These are phyloP conservation scores for Beauveria asiatica DNA, from an alignment of 2,329 filamentous ascomycete species.

Conservation along the genomic window DNA sequence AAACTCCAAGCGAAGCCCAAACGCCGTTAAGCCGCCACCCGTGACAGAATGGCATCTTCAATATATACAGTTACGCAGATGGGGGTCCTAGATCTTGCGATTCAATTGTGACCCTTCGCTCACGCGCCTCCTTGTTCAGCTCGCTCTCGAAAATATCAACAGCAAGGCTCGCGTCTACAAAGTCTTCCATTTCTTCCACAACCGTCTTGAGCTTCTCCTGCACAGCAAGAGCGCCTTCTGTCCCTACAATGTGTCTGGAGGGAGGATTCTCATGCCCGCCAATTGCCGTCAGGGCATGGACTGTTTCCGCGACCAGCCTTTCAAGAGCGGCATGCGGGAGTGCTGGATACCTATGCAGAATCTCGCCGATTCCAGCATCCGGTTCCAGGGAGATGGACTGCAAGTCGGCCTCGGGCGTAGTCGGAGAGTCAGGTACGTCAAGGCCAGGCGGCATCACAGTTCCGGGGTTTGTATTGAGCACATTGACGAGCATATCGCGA, in stretches of 20 bases:
- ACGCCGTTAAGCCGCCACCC: neutral
- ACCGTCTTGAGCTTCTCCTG: constrained; percentile 96
- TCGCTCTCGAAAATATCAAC: constrained; percentile 66
- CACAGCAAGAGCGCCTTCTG: constrained; percentile 77
- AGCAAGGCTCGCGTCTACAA: constrained; percentile 79
- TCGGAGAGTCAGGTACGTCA: constrained; percentile 21
- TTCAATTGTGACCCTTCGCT: constrained; percentile 25
- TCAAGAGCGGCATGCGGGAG: constrained; percentile 62
- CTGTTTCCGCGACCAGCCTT: constrained; percentile 74
- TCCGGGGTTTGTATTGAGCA: constrained; percentile 68
- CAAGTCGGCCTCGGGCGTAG: constrained; percentile 22
- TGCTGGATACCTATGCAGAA: constrained; percentile 64
- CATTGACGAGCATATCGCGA: constrained; percentile 71
- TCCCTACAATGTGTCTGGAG: constrained; percentile 84
- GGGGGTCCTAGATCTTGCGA: constrained; percentile 18
- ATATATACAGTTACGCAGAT: constrained; percentile 18
- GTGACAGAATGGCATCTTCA: neutral
- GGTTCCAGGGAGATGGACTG: constrained; percentile 25
- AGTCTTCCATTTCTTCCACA: constrained; percentile 92
- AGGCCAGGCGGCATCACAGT: constrained; percentile 35
- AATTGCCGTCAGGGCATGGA: constrained; percentile 84
- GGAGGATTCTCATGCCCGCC: constrained; percentile 95
- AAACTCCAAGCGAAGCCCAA: neutral
- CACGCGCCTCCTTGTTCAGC: constrained; percentile 42
- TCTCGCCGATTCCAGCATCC: constrained; percentile 30